Percentiles rank a stretch among this genome's conserved stretches.
These are phyloP conservation scores for Candida patagonica DNA, from an alignment of 805 yeast genomes.

Conservation along the genomic window DNA sequence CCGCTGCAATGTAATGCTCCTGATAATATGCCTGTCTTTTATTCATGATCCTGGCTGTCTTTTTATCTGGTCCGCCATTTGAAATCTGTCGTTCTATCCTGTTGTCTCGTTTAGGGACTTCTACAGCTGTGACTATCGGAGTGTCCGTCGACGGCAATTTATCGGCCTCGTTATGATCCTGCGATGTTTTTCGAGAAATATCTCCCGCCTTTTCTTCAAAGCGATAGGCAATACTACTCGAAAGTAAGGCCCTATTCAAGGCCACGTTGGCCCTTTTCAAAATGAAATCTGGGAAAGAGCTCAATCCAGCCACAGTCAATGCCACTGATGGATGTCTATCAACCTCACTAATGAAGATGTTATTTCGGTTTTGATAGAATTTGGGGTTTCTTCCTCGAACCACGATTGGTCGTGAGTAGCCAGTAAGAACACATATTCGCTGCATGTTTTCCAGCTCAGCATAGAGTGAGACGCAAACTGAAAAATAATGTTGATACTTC, in stretches of 20 bases:
- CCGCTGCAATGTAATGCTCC: background rate
- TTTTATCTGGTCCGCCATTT: background rate
- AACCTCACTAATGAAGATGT: conserved; percentile 32
- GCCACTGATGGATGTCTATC: conserved; percentile 6
- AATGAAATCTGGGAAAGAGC: background rate
- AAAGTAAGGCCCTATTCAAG: conserved; percentile 1
- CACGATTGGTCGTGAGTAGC: conserved; percentile 38
- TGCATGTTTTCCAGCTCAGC: conserved; percentile 23
- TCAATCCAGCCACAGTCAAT: background rate
- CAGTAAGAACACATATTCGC: conserved; percentile 13
- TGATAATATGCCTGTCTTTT: background rate
- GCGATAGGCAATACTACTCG: too few relatives aligned
- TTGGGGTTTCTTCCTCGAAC: conserved; percentile 56
- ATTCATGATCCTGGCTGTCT: background rate
- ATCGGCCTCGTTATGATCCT: background rate
- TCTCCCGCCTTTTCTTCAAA: too few relatives aligned
- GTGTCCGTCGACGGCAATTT: background rate
- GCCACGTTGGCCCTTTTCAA: conserved; percentile 3
- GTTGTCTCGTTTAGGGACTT: background rate
- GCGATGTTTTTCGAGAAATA: background rate
- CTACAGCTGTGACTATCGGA: background rate
- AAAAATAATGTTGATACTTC: conserved; percentile 20
- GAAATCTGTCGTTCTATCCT: background rate
- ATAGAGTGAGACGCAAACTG: conserved; percentile 15
- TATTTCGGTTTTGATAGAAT: conserved; percentile 47